phyloP scores from a whole-genome alignment of 2,329 filamentous ascomycete genomes.

The Fusarium albosuccineum region DNA sequence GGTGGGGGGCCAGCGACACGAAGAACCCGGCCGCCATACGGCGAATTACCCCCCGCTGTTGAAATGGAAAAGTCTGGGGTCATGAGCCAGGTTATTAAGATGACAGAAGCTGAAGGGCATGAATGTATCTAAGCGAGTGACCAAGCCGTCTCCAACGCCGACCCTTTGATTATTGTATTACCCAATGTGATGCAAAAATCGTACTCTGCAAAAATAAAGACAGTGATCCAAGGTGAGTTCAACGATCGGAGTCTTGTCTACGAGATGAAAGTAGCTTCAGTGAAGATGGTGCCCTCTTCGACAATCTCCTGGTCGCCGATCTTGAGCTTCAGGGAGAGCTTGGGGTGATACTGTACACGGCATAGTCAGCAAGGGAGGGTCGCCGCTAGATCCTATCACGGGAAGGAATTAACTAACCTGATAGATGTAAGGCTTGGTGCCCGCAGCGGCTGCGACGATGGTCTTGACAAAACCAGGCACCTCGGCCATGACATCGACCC shows the following conservation, averaged over 20 bases:
- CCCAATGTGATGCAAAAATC: conserved; percentile 44
- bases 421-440: conserved; percentile 98
- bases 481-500: conserved; percentile 94
- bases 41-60: conserved; percentile 15
- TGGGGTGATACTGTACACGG: conserved; percentile 74
- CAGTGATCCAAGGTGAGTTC: conserved; percentile 12
- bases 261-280: conserved; percentile 97
- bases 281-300: conserved; percentile 85
- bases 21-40: conserved; percentile 33
- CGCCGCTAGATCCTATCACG: conserved; percentile 6
- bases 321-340: conserved; percentile 83
- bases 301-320: conserved; percentile 82
- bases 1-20: conserved; percentile 1
- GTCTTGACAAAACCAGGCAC: conserved; percentile 96
- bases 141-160: conserved; percentile 50
- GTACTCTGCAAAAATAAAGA: conserved; percentile 32
- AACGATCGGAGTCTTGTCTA: conserved; percentile 52
- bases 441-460: conserved; percentile 87
- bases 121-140: conserved; percentile 48
- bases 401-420: conserved; percentile 70
- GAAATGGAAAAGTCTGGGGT: conserved; percentile 1
- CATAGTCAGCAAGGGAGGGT: conserved; percentile 30
- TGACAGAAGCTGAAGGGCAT: conserved; percentile 37
- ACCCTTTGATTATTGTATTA: conserved; percentile 47
- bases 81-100: conserved; percentile 27